These are phyloP conservation scores for Medicago lupulina DNA, from an alignment of 306 rosid species.

Conservation along the genomic window DNA sequence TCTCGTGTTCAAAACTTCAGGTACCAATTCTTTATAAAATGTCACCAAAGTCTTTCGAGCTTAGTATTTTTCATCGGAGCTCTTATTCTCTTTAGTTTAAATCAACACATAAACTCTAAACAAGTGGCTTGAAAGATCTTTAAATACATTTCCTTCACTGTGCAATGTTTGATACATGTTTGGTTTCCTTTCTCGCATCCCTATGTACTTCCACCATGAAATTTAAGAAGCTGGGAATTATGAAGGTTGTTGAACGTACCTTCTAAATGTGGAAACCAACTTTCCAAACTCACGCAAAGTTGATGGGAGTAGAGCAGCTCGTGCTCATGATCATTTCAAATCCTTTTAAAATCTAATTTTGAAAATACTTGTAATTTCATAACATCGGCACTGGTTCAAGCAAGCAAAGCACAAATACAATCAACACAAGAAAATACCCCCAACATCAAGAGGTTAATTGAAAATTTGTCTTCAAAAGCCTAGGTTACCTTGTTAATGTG, in stretches of 20 bases:
- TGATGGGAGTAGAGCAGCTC: not conserved
- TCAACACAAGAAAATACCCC: not conserved
- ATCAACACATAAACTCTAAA: not conserved
- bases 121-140: not conserved
- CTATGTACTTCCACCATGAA: too few species aligned
- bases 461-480: not conserved
- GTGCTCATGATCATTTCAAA: not conserved
- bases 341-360: not conserved
- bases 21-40: too few species aligned
- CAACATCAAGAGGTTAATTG: not conserved
- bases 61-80: too few species aligned
- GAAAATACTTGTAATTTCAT: not conserved
- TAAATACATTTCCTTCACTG: too few species aligned
- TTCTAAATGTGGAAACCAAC: too few species aligned
- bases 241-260: too few species aligned
- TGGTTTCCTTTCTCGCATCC: too few species aligned
- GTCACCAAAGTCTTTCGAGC: too few species aligned
- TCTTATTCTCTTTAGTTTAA: not conserved
- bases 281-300: not conserved
- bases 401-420: not conserved
- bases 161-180: too few species aligned
- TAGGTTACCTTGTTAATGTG: conserved; percentile 2
- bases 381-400: not conserved
- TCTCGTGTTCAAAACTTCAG: too few species aligned
- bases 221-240: too few species aligned